Base-by-base conservation (phyloP, 2,329 filamentous ascomycete species). In the Alternaria sp. region DNA sequence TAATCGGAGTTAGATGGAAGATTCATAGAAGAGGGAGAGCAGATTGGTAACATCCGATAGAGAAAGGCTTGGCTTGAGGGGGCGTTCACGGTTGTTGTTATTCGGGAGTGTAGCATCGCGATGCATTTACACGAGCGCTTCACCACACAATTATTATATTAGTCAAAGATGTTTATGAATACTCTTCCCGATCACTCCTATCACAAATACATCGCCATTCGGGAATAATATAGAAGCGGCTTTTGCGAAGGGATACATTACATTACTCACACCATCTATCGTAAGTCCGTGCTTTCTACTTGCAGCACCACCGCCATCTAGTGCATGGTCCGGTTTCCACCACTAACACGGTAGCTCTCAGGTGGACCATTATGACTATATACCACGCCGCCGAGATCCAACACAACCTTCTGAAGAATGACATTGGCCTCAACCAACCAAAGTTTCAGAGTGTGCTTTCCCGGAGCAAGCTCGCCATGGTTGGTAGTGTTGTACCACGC, bases 401-500 rank as follows among this genome's bases (percentile, higher is more conserved):
- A 5, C n/a, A 76, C 70, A 2, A 77, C 66, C 68, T 75, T 77
- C 61, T 76, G 72, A 55, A 77, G 29, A 13, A 76, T 63, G 8
- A 82, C 74, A 54, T 78, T 80, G 5, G 80, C 77, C 72, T 82
- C 80, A 13, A 82, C 71, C 7, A 80, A 68, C 80, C 80, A 82
- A 14, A 83, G 48, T 61, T 77, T 80, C 55, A 83, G 50, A 8
- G 72, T 79, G 54, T 82, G 80, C 62, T 72, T 75, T 4, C 80
- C 80, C 1, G 74, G 58, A 2, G 56, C 62, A 4, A 71, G 63
- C 2, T 37, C 70, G 4, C 58, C 78, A 67, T 63, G 75, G 33
- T 76, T 78, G 10, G 80, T 81, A 14, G 75, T 79, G 51, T 79
- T 81, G 5, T 73, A 77, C 84, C 84, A 86, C 7, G 81, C 81